Evolutionary conservation across 2,329 filamentous ascomycete genomes (phyloP), one percentile per base, ranked within the genome.

Genomic region (Pyrenochaeta sp.): DNA sequence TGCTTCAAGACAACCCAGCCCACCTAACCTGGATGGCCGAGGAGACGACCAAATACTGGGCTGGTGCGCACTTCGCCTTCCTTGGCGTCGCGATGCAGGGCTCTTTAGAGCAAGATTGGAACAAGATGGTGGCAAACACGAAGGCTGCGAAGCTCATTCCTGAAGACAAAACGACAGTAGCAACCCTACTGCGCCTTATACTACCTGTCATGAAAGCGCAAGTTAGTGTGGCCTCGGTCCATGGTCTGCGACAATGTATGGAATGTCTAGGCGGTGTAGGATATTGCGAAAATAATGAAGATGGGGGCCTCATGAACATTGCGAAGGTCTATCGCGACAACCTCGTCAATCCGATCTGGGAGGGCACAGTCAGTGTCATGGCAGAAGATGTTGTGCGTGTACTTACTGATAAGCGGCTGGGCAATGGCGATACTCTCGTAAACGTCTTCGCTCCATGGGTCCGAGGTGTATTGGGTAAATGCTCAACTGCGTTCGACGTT

Each of bases 361-460:
- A 91, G 73, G 88, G 90, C 0, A 92, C 90, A 0, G 91, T 89
- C 0, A 89, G 91, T 66, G 88, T 92, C 5, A 80, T 92, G 54
- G 86, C 86, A 4, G 81, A 81, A 39, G 83, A 85, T 61, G 73
- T 83, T 5, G 75, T 84, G 28, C 73, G 82, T 0, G 79, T 83
- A 3, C 60, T 82, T n/a, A 54, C 56, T 2, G 72, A 75, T 7
- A 79, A 78, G 54, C 64, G 74, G 0, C 37, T 73, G 12, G 69
- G 68, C 4, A 55, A 56, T 8, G 71, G 72, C 9, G 51, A 69
- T n/a, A 45, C 71, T 12, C n/a, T 73, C 1, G 40, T 51, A 0
- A 69, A 60, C 22, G 42, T 69, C 0, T 67, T 75, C 15, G 56
- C 34, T 2, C 62, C 65, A 0, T 75, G 69, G 68, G 48, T 69